Evolutionary conservation across 148 eudicot species (phyloP), one percentile per base, ranked within the genome.

Genomic region (Chenopodium berlandieri): DNA sequence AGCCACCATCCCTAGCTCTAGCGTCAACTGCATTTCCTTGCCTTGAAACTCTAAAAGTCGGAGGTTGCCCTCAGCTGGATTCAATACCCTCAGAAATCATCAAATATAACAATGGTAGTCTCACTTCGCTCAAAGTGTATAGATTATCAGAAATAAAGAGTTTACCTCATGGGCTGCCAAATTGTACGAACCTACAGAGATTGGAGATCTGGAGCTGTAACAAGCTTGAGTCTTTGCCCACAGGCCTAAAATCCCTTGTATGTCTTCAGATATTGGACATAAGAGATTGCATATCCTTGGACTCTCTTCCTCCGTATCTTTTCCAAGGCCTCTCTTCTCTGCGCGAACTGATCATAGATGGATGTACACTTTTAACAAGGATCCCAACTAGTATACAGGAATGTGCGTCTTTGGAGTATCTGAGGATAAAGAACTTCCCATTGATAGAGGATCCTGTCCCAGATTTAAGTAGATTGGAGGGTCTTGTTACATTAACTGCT

Each of bases 311-410:
- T 20, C 34, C 71, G 67, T 62, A 66, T 66, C 58, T 78, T 6
- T 71, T 79, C 54, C 23, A 44, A 7, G 46, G 60, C 66, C 40
- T 80, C 23, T 9, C 70, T 56, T 80, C 82, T 70, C 58, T 80
- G 19, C 32, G 77, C 7, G 46, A 72, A 23, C 22, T 79, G 22
- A 4, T 9, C 4, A 37, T 79, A n/a, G 2, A 14, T 58, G 27
- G 13, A 6, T 80, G 82, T 14, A 14, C 17, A 71, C 9, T 1
- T 31, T 34, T 73, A 12, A 80, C 9, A n/a, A 27, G 19, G 9
- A 73, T 80, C 20, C 77, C 77, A 22, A 80, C 58, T 19, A 80
- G 82, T 30, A 20, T 80, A 20, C 60, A 73, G 67, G 27, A 37
- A 25, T 80, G 82, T 44, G 10, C 82, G 9, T 44, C 71, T 22